Evolutionary conservation across 2,329 filamentous ascomycete genomes (phyloP), one percentile per base, ranked within the genome.

Genomic region (Cercospora berteroae): DNA sequence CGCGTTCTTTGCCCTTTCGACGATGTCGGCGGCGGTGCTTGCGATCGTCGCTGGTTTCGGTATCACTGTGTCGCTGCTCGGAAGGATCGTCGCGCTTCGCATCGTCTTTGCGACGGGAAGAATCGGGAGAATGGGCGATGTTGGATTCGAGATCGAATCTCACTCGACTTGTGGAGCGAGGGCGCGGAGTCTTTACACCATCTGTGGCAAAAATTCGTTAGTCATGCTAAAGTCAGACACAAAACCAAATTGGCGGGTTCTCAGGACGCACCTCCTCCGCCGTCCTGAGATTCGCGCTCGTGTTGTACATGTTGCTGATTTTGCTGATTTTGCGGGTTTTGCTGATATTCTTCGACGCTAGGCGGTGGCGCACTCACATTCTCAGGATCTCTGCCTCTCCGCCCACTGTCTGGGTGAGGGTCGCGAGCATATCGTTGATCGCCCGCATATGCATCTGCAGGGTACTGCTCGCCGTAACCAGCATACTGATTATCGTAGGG

Each of bases 321-420:
- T 25, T 57, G 25, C 18, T 33, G 31, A 23, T 42, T 59, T 63
- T 66, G 67, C 52, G 66, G 59, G 31, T 63, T 36, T 59, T 65
- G 61, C 56, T 63, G 65, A 65, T 60, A 62, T 60, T 65, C 62
- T 62, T 67, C 59, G 67, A 62, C 63, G 67, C 42, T 63, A 27
- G 62, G 65, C 63, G 64, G 70, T 65, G 73, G 71, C 69, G 70
- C 74, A 84, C 83, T 84, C 82, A 84, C 83, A 83, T 84, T 81
- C 76, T 73, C 78, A 75, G 70, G 79, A 65, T 74, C 69, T 70
- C 70, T 70, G 64, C 72, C 72, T 73, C 72, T 70, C 60, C 74
- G 67, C 50, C 70, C 65, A 29, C 69, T 71, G 36, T 74, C 71
- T 66, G 65, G 59, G 29, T 57, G 60, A 66, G 63, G 64, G 13